phyloP scores from a whole-genome alignment of 2,329 filamentous ascomycete species.

The Cercospora zeina region DNA sequence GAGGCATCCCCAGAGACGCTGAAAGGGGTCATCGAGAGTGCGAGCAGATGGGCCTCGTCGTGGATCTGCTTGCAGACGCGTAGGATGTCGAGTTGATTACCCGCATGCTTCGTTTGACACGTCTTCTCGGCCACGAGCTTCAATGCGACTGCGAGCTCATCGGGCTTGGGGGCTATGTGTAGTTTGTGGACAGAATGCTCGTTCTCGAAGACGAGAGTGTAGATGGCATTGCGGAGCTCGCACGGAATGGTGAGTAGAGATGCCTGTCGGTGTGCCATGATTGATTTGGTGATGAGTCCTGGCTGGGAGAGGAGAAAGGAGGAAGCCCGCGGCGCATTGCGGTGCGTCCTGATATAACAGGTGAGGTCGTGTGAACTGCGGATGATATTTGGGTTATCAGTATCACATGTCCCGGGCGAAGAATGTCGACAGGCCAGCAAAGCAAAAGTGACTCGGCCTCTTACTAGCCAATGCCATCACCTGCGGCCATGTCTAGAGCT shows the following conservation, averaged over 20 bases:
- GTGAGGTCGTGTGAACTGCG: constrained; percentile 6
- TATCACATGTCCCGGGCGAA: not conserved
- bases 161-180: constrained; percentile 8
- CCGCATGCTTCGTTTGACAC: constrained; percentile 11
- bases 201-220: constrained; percentile 34
- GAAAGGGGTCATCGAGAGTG: constrained; percentile 37
- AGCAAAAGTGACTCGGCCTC: not conserved
- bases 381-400: constrained; percentile 7
- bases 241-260: constrained; percentile 35
- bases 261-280: constrained; percentile 20
- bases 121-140: constrained; percentile 18
- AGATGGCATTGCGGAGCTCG: constrained; percentile 37
- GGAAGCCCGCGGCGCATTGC: not conserved
- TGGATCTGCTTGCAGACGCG: constrained; percentile 34
- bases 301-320: not conserved
- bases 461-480: constrained; percentile 3
- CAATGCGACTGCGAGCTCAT: constrained; percentile 22
- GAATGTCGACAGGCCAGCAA: not conserved
- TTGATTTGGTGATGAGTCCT: not conserved
- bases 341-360: not conserved
- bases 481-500: not conserved
- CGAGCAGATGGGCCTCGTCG: constrained; percentile 38
- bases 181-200: constrained; percentile 1
- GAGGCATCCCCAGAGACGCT: constrained; percentile 31
- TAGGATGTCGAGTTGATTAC: constrained; percentile 26